Evolutionary conservation across 805 yeast species (phyloP).

Genomic region (Saccharomycopsis amapae): DNA sequence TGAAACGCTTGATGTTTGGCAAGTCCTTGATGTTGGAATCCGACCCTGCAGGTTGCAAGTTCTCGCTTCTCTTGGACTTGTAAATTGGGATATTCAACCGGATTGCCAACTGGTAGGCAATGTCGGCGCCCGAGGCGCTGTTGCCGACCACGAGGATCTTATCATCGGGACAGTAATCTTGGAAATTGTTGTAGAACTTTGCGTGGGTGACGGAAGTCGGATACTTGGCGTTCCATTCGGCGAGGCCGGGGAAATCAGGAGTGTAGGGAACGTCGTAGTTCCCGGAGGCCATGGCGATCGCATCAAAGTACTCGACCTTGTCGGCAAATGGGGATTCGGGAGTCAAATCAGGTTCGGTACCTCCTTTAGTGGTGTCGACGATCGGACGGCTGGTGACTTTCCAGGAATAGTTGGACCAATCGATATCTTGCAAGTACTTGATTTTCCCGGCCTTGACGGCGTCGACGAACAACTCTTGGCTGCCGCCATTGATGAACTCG

Average conservation of each 20-base stretch:
- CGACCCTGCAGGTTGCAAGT: conserved; percentile 34
- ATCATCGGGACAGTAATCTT: conserved; percentile 29
- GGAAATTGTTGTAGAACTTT: conserved; percentile 44
- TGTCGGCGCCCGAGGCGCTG: conserved; percentile 70
- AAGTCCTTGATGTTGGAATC: conserved; percentile 36
- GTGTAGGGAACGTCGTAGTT: conserved; percentile 54
- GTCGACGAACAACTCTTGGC: neutral
- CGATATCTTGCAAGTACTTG: conserved; percentile 8
- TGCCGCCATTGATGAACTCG: conserved; percentile 10
- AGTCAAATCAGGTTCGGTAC: conserved; percentile 12
- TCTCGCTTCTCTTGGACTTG: conserved; percentile 41
- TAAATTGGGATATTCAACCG: conserved; percentile 35
- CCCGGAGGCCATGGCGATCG: conserved; percentile 58
- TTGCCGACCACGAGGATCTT: conserved; percentile 65
- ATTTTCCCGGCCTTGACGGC: neutral
- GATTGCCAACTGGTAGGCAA: conserved; percentile 52
- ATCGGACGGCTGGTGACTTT: conserved; percentile 33
- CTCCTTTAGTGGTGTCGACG: conserved; percentile 29
- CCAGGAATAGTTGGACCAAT: conserved; percentile 33
- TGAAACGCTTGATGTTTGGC: conserved; percentile 36
- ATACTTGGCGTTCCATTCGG: conserved; percentile 35
- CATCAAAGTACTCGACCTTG: conserved; percentile 41
- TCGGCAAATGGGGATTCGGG: neutral
- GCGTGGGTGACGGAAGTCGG: conserved; percentile 53
- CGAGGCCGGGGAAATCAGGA: conserved; percentile 50